Evolutionary conservation across 768 basidiomycete species (phyloP), one percentile per base, ranked within the genome.

Genomic region (Sporobolomyces phaffii): DNA sequence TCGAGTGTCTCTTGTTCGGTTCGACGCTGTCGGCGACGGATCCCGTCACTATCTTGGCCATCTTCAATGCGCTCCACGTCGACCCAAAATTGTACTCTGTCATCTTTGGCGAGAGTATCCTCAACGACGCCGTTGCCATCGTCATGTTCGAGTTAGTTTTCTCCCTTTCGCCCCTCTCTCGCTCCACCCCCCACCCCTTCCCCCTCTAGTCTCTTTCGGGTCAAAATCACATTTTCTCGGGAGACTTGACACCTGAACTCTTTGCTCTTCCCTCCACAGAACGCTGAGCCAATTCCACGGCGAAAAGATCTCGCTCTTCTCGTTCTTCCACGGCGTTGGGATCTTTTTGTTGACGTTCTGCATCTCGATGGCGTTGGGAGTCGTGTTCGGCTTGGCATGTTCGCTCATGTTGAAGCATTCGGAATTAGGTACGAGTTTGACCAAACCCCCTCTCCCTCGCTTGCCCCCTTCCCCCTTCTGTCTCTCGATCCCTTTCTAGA

Each of bases 101-200:
- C 78, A 99, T 99, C 71, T 99, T 98, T 75, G 96, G 96, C 31
- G 96, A 98, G 78, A 89, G 87, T 78, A 82, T 99, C 64, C 80
- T 99, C 65, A 99, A 99, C 79, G 96, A 99, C 81, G 96, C 96
- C 24, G 96, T 98, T 75, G 91, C 90, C 83, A 98, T 98, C 81
- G 93, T 98, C 78, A 92, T 99, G 89, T 98, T 98, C 79, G 96
- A 99, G 92, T 97, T 77, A 82, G 92, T 88, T 66, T 3, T 34
- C 9, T 24, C 20, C 15, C 29, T 56, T 33, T 44, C 34, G 44
- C 53, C 33, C 11, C 15, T n/a, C n/a, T n/a, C n/a, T n/a, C n/a
- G n/a, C n/a, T n/a, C n/a, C n/a, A n/a, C 29, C 18, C 13, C n/a
- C 17, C 41, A 20, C 26, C 17, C 20, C 13, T 7, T 15, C 6